Conservation (phyloP, 2,329 filamentous ascomycete species). For the Zasmidium angulare region DNA sequence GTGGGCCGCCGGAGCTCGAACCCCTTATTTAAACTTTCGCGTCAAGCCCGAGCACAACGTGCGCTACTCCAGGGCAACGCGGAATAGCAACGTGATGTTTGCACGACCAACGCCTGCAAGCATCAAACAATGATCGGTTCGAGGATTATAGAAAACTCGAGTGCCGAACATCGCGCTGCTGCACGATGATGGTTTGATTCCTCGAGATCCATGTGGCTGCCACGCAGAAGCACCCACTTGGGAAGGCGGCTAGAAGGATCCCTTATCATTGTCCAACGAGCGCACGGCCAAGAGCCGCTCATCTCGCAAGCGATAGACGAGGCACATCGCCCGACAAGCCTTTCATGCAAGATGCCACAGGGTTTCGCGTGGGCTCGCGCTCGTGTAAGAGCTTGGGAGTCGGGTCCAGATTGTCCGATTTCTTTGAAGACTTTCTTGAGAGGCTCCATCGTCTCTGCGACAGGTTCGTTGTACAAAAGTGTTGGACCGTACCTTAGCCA, state of each 20-base stretch:
- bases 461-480: not conserved
- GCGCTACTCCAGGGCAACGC: not conserved
- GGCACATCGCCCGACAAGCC: constrained; percentile 1
- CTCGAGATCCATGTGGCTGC: not conserved
- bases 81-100: not conserved
- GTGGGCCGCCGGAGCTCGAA: not conserved
- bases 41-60: not conserved
- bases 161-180: not conserved
- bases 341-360: not conserved
- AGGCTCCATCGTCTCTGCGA: not conserved
- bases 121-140: too few relatives aligned
- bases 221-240: constrained; percentile 2
- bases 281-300: not conserved
- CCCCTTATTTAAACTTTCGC: not conserved
- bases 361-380: constrained; percentile 1
- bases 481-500: not conserved
- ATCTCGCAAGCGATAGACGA: constrained; percentile 1
- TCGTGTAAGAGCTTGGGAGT: not conserved
- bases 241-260: not conserved
- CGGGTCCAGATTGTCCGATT: not conserved
- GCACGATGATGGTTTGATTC: not conserved
- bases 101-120: not conserved
- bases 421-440: constrained; percentile 6
- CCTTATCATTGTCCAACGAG: not conserved
- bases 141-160: too few relatives aligned